Conservation (phyloP, 2,329 filamentous ascomycete genomes). For the Neurospora sp. region DNA sequence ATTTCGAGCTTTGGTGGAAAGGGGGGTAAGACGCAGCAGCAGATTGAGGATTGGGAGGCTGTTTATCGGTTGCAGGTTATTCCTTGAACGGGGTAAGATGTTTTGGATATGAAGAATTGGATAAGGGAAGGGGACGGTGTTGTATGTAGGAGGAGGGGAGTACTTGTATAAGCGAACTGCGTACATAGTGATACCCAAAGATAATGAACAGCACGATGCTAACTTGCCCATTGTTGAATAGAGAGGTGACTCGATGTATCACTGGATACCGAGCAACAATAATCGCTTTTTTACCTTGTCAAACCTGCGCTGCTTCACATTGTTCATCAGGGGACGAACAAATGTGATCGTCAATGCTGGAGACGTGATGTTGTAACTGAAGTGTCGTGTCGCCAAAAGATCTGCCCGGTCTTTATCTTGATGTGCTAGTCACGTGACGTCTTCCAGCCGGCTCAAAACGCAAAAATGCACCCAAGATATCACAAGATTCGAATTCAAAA, state of each 20-base stretch:
- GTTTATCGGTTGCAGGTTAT: constrained; percentile 5
- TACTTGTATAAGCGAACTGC: not conserved
- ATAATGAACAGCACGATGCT: not conserved
- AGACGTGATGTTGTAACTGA: not conserved
- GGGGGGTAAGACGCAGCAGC: not conserved
- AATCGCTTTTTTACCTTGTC: not conserved
- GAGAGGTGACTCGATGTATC: not conserved
- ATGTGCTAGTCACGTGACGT: not conserved
- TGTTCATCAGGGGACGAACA: not conserved
- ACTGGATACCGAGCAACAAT: not conserved
- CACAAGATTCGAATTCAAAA: not conserved
- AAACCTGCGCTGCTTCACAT: not conserved
- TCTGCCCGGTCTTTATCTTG: not conserved
- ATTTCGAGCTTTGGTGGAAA: not conserved
- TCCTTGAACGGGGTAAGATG: not conserved
- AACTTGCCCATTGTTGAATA: not conserved
- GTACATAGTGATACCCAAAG: not conserved
- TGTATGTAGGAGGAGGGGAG: not conserved
- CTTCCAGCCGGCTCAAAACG: not conserved
- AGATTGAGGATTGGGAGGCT: constrained; percentile 2
- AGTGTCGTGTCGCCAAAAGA: not conserved
- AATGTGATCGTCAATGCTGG: not conserved
- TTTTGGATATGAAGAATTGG: not conserved
- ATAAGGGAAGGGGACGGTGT: not conserved
- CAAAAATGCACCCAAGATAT: not conserved